Base-by-base conservation (phyloP, 2,329 filamentous ascomycete genomes). In the Sphaerulina vaccinii region DNA sequence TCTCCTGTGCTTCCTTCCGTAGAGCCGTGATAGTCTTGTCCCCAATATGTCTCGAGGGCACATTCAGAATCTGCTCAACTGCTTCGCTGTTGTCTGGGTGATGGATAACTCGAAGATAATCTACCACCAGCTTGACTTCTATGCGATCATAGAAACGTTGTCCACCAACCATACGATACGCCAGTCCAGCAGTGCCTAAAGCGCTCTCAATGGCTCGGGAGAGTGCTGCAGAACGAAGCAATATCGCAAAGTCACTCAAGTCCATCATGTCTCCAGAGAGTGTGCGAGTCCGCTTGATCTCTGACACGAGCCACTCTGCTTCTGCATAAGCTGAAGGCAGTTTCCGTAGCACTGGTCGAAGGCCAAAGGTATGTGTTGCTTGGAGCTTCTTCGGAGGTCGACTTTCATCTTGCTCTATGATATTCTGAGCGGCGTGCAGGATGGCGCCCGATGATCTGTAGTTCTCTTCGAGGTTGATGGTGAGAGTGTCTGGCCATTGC, bases 81-180 rank as follows among this genome's bases (percentile, higher is more conserved):
- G 90, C 89, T 65, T 96, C 91, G 61, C 91, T 95, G 66, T 95
- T 91, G 39, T 88, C 80, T 1, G 90, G 88, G 56, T 95, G 87
- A 63, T 88, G 83, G 24, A 96, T 83, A 3, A 95, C 86, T 24
- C 90, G 82, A 11, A 97, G 76, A 67, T 99, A 97, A 67, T 96
- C 90, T 3, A 97, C 72, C 0, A 97, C 68, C 5, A 90, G 79
- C 68, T 93, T 95, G 65, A 97, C 86, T 68, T 99, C 92, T 2
- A 83, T 80, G 45, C 93, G 84, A 61, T 99, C 93, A 64, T 95
- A 97, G 68, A 99, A 99, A 52, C 88, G 87, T 56, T 84, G 82
- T 1, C 93, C 92, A 62, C 87, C 92, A 45, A 97, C 85, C 91
- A 97, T 96, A 43, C 84, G 84, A 70, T 97, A 99, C 0, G 90